Conservation (phyloP, 768 basidiomycete species). For the Mycena albidolilacea region DNA sequence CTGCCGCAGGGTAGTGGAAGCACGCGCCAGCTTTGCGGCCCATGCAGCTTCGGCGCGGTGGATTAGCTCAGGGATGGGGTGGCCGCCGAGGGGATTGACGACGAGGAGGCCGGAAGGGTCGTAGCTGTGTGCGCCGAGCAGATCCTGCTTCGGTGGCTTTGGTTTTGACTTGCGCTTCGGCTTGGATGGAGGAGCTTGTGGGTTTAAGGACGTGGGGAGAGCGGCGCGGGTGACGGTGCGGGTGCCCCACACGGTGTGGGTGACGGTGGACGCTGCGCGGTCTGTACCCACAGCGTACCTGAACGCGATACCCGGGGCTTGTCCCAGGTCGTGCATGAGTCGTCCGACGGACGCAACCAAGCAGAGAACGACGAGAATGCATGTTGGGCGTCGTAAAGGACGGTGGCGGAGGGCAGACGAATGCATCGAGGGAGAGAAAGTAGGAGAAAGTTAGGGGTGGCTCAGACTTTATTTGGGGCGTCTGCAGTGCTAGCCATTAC, state of each 20-base stretch:
- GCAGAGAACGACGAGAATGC: slow-evolving; percentile 23
- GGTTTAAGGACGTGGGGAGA: not conserved
- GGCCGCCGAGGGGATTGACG: slow-evolving; percentile 59
- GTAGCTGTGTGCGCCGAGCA: slow-evolving; percentile 49
- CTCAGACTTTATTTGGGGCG: too few species aligned
- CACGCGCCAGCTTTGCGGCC: slow-evolving; percentile 62
- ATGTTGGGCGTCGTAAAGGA: slow-evolving; percentile 37
- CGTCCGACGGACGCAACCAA: slow-evolving; percentile 27
- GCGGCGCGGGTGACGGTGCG: slow-evolving; percentile 18
- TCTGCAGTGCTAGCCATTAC: not conserved
- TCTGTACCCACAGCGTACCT: slow-evolving; percentile 18
- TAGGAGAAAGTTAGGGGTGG: too few species aligned
- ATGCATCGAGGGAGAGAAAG: too few species aligned
- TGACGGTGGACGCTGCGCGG: not conserved
- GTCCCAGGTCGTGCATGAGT: slow-evolving; percentile 34
- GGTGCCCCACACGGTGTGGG: slow-evolving; percentile 29
- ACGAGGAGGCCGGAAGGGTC: slow-evolving; percentile 57
- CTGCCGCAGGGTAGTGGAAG: slow-evolving; percentile 58
- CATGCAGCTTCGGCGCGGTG: slow-evolving; percentile 79
- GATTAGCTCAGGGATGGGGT: slow-evolving; percentile 88
- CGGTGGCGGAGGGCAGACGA: slow-evolving; percentile 32
- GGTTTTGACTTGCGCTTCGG: too few species aligned
- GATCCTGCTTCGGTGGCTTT: not conserved
- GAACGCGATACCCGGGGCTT: slow-evolving; percentile 37
- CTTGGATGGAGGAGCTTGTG: too few species aligned